phyloP scores from a whole-genome alignment of 2,329 filamentous ascomycete species.

The Daldinia sp. region DNA sequence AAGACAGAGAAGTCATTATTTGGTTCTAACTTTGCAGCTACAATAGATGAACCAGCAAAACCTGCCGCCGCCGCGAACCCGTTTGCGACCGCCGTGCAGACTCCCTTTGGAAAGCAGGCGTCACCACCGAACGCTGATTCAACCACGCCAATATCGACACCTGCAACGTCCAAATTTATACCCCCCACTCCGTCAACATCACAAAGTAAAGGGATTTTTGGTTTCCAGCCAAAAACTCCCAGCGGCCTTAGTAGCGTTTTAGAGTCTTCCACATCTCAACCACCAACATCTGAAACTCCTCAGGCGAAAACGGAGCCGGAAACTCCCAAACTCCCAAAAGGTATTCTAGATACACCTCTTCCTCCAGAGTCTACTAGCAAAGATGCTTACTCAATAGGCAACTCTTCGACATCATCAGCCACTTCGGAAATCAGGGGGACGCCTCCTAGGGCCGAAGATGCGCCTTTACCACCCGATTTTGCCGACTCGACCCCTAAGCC shows the following conservation, averaged over 20 bases:
- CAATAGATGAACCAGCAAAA: constrained; percentile 59
- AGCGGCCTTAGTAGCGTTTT: constrained; percentile 37
- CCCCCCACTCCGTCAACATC: constrained; percentile 49
- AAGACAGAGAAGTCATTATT: constrained; percentile 62
- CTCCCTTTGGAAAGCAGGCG: constrained; percentile 35
- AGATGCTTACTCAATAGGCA: constrained; percentile 57
- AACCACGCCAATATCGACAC: constrained; percentile 62
- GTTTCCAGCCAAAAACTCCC: constrained; percentile 44
- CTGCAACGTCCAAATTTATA: constrained; percentile 57
- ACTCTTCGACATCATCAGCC: constrained; percentile 62
- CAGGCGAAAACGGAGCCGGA: constrained; percentile 51
- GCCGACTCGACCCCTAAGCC: constrained; percentile 35
- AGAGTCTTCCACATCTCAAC: constrained; percentile 33
- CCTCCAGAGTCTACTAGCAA: constrained; percentile 66
- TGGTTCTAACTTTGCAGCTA: constrained; percentile 66
- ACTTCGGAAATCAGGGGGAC: constrained; percentile 35
- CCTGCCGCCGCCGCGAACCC: constrained; percentile 47
- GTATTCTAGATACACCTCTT: constrained; percentile 52
- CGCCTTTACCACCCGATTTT: constrained; percentile 49
- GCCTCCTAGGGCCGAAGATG: constrained; percentile 38
- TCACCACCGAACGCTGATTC: constrained; percentile 44
- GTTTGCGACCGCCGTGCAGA: constrained; percentile 35
- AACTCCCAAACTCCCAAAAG: constrained; percentile 45
- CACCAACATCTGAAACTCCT: constrained; percentile 40
- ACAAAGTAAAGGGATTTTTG: constrained; percentile 47